A percentile compares a stretch with the other conserved stretches of the same genome.
These are phyloP conservation scores for Eimeria zaria DNA, from an alignment of 169 alveolate species.

Conservation along the genomic window DNA sequence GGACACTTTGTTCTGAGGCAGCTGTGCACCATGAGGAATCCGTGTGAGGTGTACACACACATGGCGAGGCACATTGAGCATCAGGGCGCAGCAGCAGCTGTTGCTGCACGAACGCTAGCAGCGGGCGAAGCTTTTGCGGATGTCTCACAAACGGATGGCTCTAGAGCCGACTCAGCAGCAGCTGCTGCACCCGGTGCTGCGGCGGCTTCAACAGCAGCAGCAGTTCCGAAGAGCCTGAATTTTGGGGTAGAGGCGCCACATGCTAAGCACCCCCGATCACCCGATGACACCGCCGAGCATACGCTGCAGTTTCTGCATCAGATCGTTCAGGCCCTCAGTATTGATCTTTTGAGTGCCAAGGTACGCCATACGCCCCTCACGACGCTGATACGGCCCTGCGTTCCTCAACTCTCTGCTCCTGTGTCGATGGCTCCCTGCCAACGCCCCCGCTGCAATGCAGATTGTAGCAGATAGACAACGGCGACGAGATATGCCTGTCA, in stretches of 20 bases:
- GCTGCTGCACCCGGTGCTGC: not conserved
- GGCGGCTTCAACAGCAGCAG: not conserved
- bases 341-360: slow-evolving; percentile 66
- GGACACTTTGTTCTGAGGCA: slow-evolving; percentile 70
- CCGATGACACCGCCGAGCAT: not conserved
- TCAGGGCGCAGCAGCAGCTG: slow-evolving; percentile 10
- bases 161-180: not conserved
- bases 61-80: slow-evolving; percentile 38
- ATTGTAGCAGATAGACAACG: not conserved
- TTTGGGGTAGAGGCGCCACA: not conserved
- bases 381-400: not conserved
- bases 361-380: slow-evolving; percentile 25
- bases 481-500: not conserved
- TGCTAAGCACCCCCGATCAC: not conserved
- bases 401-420: not conserved
- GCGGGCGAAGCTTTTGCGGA: not conserved
- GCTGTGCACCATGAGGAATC: slow-evolving; percentile 74
- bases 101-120: not conserved
- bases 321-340: slow-evolving; percentile 69
- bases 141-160: not conserved
- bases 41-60: slow-evolving; percentile 57
- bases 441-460: not conserved
- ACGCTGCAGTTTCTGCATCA: slow-evolving; percentile 51
- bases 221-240: not conserved
- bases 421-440: not conserved